Percentiles rank a stretch among this genome's conserved stretches.
phyloP scores from a whole-genome alignment of 2,329 filamentous ascomycete species.

The Fusarium sp. region DNA sequence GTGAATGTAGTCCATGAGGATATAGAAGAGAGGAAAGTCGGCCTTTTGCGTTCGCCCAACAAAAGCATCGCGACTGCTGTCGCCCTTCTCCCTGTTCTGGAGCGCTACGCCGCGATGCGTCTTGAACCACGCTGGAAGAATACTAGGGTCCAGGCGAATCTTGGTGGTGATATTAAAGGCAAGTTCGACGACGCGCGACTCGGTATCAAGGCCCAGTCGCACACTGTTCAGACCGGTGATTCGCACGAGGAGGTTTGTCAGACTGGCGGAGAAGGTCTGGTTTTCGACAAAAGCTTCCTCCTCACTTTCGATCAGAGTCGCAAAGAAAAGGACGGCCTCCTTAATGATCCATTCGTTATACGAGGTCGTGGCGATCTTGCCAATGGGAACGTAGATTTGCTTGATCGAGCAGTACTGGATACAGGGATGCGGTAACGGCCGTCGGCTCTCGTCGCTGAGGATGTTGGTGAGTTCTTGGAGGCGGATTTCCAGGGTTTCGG shows the following conservation, averaged over 20 bases:
- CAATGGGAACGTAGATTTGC: constrained; percentile 89
- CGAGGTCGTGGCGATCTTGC: constrained; percentile 86
- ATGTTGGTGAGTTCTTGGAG: constrained; percentile 75
- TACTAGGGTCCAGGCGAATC: constrained; percentile 87
- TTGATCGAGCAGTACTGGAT: constrained; percentile 86
- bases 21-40: constrained; percentile 95
- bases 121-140: constrained; percentile 92
- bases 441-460: constrained; percentile 88
- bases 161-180: constrained; percentile 97
- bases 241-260: constrained; percentile 86
- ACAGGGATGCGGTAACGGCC: constrained; percentile 90
- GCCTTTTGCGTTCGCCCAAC: constrained; percentile 87
- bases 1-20: constrained; percentile 96
- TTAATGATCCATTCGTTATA: constrained; percentile 88
- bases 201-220: constrained; percentile 81
- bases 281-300: constrained; percentile 95
- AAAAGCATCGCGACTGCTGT: constrained; percentile 79
- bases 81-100: constrained; percentile 54
- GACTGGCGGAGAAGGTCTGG: constrained; percentile 82
- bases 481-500: constrained; percentile 70
- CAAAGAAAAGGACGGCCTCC: constrained; percentile 87
- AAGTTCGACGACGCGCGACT: constrained; percentile 89
- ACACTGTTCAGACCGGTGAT: constrained; percentile 80
- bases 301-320: constrained; percentile 93
- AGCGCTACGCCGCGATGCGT: constrained; percentile 54